A percentile compares a stretch with the other conserved stretches of the same genome.
Conservation (phyloP, 106 monocot species). For the Gastrodia elata region DNA sequence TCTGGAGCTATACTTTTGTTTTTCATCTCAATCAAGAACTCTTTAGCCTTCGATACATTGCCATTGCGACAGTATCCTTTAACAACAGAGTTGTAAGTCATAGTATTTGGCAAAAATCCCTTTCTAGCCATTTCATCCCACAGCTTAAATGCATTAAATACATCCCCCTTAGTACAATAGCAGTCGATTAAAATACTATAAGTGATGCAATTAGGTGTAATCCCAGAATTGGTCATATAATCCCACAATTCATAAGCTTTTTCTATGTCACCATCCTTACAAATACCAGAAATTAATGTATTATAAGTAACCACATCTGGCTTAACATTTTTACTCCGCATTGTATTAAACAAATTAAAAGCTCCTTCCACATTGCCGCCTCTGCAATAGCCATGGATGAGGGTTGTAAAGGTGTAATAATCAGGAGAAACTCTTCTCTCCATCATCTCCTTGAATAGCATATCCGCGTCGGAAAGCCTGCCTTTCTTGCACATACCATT, state of each 20-base stretch:
- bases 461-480: conserved; percentile 53
- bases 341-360: conserved; percentile 41
- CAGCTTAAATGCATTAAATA: conserved; percentile 43
- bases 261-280: conserved; percentile 65
- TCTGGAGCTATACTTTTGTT: conserved; percentile 50
- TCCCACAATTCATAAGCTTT: conserved; percentile 70
- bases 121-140: conserved; percentile 66
- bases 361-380: conserved; percentile 41
- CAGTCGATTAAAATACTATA: conserved; percentile 66
- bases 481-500: conserved; percentile 67
- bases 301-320: conserved; percentile 89
- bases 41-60: conserved; percentile 40
- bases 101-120: conserved; percentile 55
- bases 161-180: conserved; percentile 46
- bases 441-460: conserved; percentile 57
- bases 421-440: conserved; percentile 74
- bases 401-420: conserved; percentile 63
- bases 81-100: conserved; percentile 74
- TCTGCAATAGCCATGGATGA: conserved; percentile 81
- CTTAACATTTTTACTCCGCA: conserved; percentile 51
- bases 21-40: conserved; percentile 59
- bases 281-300: conserved; percentile 78
- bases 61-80: conserved; percentile 77
- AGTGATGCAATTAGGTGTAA: conserved; percentile 60
- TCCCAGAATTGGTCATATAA: conserved; percentile 47